These are phyloP conservation scores for Symmetrospora coprosmae DNA, from an alignment of 768 basidiomycete genomes.

Conservation along the genomic window DNA sequence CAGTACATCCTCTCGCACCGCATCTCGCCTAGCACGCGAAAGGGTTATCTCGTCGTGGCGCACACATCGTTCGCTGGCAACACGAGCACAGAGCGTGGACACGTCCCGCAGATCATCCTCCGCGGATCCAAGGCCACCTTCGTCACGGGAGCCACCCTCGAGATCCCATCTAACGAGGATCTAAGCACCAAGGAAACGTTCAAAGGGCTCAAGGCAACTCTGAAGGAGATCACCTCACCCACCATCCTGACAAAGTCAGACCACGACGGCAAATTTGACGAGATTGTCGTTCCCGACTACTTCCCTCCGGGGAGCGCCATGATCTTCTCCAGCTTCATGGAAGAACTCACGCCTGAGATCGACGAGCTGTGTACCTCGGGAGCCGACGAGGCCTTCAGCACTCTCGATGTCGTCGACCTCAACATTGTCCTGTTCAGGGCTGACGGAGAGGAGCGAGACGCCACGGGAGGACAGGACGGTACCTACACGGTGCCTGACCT, in stretches of 20 bases:
- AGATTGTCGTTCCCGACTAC: conserved; percentile 65
- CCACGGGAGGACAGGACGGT: conserved; percentile 54
- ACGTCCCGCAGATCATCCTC: conserved; percentile 68
- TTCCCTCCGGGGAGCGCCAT: conserved; percentile 95
- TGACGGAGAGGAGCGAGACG: conserved; percentile 82
- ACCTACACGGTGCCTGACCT: conserved; percentile 63
- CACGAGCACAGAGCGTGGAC: conserved; percentile 63
- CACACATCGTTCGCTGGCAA: conserved; percentile 75
- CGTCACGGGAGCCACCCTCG: conserved; percentile 61
- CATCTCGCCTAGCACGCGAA: conserved; percentile 75
- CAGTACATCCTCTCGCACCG: conserved; percentile 90
- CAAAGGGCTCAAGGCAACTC: conserved; percentile 55
- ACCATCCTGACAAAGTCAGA: conserved; percentile 52
- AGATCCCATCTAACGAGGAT: conserved; percentile 49
- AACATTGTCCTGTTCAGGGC: conserved; percentile 75
- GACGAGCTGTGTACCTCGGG: conserved; percentile 60
- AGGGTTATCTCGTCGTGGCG: conserved; percentile 79
- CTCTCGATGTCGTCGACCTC: conserved; percentile 69
- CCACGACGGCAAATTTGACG: conserved; percentile 53
- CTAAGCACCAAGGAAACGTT: conserved; percentile 46
- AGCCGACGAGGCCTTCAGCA: conserved; percentile 56
- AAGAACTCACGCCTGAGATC: conserved; percentile 55
- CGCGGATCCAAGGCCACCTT: conserved; percentile 64
- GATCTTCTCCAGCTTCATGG: conserved; percentile 74
- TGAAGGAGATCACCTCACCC: conserved; percentile 53